Evolutionary conservation across 2,329 filamentous ascomycete genomes (phyloP), one percentile per base, ranked within the genome.

Genomic region (Aspergillus proliferans): DNA sequence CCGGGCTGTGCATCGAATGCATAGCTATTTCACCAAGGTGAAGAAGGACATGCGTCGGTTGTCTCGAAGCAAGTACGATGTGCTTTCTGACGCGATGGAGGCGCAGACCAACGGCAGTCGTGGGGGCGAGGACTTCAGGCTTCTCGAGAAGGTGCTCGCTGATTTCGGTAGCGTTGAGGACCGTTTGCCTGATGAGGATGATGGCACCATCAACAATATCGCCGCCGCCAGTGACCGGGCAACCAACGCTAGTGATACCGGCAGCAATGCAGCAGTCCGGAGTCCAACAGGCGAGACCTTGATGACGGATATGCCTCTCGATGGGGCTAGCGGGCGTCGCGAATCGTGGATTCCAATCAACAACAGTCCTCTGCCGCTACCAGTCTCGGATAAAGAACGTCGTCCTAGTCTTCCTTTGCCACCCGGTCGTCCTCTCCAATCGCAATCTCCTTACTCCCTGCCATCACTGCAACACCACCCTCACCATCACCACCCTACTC

Each of bases 261-360:
- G 67, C 18, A 73, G 69, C 58, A 69, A 68, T 42, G 63, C 66
- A 2, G 63, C 66, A 2, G 66, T 71, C n/a, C 66, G 68, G 47
- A 72, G 69, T 40, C 68, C 71, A 18, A 52, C 67, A 1, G 67
- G 66, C 1, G 68, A 70, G 12, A 19, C 38, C 2, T 40, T 15
- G 10, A 50, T 50, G 6, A 45, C 54, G 7, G 69, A 71, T 5
- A 54, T 56, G 30, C 50, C 57, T 21, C 49, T 60, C 10, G 67
- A 68, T 18, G 62, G 67, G 8, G 61, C 58, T 10, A 55, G 60
- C 26, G 61, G 58, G 15, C 65, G 68, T 40, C 68, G 69, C n/a
- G 69, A 72, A 44, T 69, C 69, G 3, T 72, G 70, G 69, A 64
- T 71, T 1, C 63, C 69, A 0, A 56, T 73, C 49, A 72, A 72